Percentiles rank a stretch among this genome's conserved stretches.
Evolutionary conservation across 805 yeast species (phyloP).

Genomic region (Hanseniaspora taiwanica): DNA sequence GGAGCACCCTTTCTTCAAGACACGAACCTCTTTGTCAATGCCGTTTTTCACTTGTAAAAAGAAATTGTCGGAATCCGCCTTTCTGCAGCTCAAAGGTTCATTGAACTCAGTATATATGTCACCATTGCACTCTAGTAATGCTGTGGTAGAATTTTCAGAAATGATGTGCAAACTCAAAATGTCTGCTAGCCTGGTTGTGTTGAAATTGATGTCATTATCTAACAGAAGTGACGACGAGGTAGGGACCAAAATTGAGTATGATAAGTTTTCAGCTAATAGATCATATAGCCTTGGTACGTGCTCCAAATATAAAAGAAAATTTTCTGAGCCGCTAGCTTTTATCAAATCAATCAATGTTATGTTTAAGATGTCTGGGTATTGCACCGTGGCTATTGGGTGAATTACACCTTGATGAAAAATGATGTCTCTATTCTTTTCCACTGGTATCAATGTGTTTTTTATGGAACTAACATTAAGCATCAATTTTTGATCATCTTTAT

Average conservation of each 20-base stretch:
- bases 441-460: conserved; percentile 11
- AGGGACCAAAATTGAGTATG: conserved; percentile 64
- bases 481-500: conserved; percentile 9
- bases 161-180: conserved; percentile 59
- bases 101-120: conserved; percentile 27
- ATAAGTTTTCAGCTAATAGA: conserved; percentile 27
- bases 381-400: conserved; percentile 47
- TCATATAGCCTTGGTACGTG: conserved; percentile 30
- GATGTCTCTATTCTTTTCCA: conserved; percentile 41
- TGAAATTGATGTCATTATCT: conserved; percentile 33
- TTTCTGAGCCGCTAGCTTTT: conserved; percentile 34
- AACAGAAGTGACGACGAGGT: conserved; percentile 39
- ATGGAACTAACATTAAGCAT: conserved; percentile 2
- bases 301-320: conserved; percentile 35
- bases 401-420: conserved; percentile 76
- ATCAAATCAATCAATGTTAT: conserved; percentile 46
- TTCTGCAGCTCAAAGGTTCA: conserved; percentile 30
- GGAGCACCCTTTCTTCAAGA: conserved; percentile 51
- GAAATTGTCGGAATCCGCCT: conserved; percentile 25
- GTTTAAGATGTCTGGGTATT: conserved; percentile 42
- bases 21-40: conserved; percentile 41
- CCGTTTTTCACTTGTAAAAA: conserved; percentile 29
- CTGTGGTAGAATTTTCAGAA: conserved; percentile 38
- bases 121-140: conserved; percentile 34
- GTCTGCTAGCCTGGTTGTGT: conserved; percentile 31